Conservation (phyloP, 116 monocot genomes). For the Dioscorea cayenensis region DNA sequence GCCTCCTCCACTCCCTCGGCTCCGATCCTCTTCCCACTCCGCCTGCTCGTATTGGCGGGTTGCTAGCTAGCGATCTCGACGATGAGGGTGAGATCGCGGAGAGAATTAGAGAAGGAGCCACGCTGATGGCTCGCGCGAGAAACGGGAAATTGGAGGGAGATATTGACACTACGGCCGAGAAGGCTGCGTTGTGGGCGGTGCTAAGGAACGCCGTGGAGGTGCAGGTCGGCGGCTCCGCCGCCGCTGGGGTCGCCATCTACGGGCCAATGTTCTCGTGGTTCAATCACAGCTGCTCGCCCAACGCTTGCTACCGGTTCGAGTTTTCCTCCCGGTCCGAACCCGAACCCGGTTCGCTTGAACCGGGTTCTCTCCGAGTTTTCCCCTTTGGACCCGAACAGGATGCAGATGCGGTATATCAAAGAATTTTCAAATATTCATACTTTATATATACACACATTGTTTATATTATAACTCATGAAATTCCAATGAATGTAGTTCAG, state of each 20-base stretch:
- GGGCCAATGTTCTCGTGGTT: constrained; percentile 78
- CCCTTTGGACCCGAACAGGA: constrained; percentile 16
- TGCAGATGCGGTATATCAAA: constrained; percentile 6
- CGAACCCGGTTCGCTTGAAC: constrained; percentile 4
- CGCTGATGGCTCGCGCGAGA: constrained; percentile 38
- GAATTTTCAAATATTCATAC: background rate
- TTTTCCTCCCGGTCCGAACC: background rate
- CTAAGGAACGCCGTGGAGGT: constrained; percentile 69
- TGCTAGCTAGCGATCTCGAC: constrained; percentile 21
- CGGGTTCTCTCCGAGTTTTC: constrained; percentile 10
- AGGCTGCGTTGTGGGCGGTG: constrained; percentile 47
- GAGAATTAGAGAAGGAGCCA: constrained; percentile 34
- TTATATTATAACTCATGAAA: background rate
- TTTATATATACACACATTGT: background rate
- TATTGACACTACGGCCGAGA: constrained; percentile 16
- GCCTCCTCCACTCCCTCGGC: constrained; percentile 37
- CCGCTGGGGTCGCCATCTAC: constrained; percentile 53
- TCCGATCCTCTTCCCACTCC: background rate
- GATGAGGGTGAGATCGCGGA: constrained; percentile 25
- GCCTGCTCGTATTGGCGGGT: constrained; percentile 31
- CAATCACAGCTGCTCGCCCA: constrained; percentile 80
- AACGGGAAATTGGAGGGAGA: background rate
- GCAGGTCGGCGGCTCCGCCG: constrained; percentile 27
- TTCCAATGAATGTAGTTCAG: constrained; percentile 23
- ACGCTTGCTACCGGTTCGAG: constrained; percentile 64